These are phyloP conservation scores for Globisporangium orthogonon DNA, from an alignment of 352 stramenopile species.

Conservation along the genomic window DNA sequence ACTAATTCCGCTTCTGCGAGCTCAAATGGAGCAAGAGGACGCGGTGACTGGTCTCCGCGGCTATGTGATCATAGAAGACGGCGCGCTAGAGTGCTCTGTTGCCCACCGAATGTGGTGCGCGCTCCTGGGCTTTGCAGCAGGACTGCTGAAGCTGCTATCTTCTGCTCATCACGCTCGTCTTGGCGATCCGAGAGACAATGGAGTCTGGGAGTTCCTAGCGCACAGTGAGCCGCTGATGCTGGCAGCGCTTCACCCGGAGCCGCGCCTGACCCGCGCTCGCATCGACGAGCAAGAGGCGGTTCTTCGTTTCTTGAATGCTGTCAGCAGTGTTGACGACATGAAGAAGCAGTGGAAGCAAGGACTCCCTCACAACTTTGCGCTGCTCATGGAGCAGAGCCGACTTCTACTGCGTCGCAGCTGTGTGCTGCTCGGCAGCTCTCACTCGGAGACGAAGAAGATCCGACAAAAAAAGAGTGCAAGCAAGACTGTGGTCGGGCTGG, in stretches of 20 bases:
- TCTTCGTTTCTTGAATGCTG: constrained; percentile 35
- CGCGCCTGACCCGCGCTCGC: constrained; percentile 34
- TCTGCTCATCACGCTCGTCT: constrained; percentile 1
- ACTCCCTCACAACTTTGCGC: constrained; percentile 37
- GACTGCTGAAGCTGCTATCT: constrained; percentile 27
- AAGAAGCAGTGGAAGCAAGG: constrained; percentile 53
- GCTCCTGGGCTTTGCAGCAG: constrained; percentile 36
- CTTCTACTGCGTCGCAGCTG: constrained; percentile 43
- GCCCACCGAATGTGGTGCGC: constrained; percentile 59
- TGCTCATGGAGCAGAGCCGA: constrained; percentile 65
- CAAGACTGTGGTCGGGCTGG: constrained; percentile 16
- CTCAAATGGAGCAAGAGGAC: constrained; percentile 38
- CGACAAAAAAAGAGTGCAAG: constrained; percentile 24
- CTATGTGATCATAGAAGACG: constrained; percentile 16
- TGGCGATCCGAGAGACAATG: constrained; percentile 9
- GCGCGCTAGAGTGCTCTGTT: constrained; percentile 22
- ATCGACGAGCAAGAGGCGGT: constrained; percentile 38
- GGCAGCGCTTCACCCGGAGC: constrained; percentile 21
- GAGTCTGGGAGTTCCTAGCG: constrained; percentile 55
- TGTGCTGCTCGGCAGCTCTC: constrained; percentile 48
- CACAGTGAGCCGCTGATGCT: constrained; percentile 39
- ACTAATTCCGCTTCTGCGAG: constrained; percentile 32
- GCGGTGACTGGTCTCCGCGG: constrained; percentile 20
- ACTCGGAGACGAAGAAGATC: constrained; percentile 20
- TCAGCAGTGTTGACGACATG: constrained; percentile 22